Conservation (phyloP, 495 filamentous ascomycete species). For the Lepidopterella palustris region DNA sequence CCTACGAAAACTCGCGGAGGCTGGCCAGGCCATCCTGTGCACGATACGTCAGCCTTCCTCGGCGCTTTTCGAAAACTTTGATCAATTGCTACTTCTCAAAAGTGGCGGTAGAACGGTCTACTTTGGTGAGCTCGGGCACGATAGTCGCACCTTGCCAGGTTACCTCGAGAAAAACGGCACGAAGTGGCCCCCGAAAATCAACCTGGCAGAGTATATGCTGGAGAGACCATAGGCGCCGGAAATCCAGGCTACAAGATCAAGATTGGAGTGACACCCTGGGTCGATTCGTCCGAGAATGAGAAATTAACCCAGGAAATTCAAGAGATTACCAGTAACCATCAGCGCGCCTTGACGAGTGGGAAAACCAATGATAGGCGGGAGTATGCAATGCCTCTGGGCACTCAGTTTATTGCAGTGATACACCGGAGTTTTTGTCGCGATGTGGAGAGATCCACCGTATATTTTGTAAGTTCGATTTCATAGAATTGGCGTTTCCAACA, state of each 20-base stretch:
- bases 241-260: slow-evolving; percentile 56
- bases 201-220: slow-evolving; percentile 67
- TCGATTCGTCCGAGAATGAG: slow-evolving; percentile 40
- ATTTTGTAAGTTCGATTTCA: slow-evolving; percentile 10
- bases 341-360: slow-evolving; percentile 3
- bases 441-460: slow-evolving; percentile 30
- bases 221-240: slow-evolving; percentile 61
- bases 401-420: slow-evolving; percentile 27
- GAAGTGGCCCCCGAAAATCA: slow-evolving; percentile 50
- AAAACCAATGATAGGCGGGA: slow-evolving; percentile 25
- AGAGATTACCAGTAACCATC: slow-evolving; percentile 20
- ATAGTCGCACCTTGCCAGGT: slow-evolving; percentile 49
- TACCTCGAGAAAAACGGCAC: slow-evolving; percentile 62
- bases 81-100: slow-evolving; percentile 61
- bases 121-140: slow-evolving; percentile 56
- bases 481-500: slow-evolving; percentile 7
- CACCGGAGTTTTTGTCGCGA: slow-evolving; percentile 26
- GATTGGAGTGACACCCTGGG: slow-evolving; percentile 60
- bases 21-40: slow-evolving; percentile 61
- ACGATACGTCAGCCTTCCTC: slow-evolving; percentile 76
- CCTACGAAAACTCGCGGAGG: slow-evolving; percentile 57
- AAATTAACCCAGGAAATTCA: slow-evolving; percentile 27
- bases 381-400: slow-evolving; percentile 26
- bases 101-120: slow-evolving; percentile 66
- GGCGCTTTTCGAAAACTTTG: slow-evolving; percentile 67